Base-by-base conservation (phyloP, 352 stramenopile genomes). In the Phytophthora niederhauseri region DNA sequence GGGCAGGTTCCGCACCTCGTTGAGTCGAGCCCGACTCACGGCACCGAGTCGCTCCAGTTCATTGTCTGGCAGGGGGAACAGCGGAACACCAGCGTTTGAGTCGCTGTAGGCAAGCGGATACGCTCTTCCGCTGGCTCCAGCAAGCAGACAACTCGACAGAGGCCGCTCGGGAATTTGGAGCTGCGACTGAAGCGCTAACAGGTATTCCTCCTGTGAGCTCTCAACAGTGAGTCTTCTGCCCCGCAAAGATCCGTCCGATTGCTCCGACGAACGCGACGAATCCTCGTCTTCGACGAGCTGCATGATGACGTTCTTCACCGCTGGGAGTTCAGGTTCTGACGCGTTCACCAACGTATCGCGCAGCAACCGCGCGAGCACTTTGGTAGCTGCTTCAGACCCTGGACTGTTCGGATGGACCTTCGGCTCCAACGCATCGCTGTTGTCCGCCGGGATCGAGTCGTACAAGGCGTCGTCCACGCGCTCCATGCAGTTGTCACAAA, bases 291-390 rank as follows among this genome's bases (percentile, higher is more conserved):
- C 71, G 14, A 86, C 58, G 34, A 86, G 48, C 3, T 62, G 26
- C 69, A 77, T 80, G 64, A 84, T 81, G 26, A 85, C 72, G 20
- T 55, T 83, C 65, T 82, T 78, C 22, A 86, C 62, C 11, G 68
- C 62, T 51, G 31, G 61, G 58, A 54, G 56, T 53, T 69, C 76
- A 61, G 30, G 64, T 17, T 54, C 65, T 2, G 30, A 58, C 22
- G 76, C 75, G 15, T 74, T 57, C 15, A 82, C 57, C 3, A 75
- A 64, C 11, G 73, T 73, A 48, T 86, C 69, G 1, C 72, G 72
- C 19, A 85, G 64, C 24, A 85, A 61, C 4, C 64, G 45, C 9
- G 73, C 70, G 2, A 85, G 55, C 4, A 72, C 58, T 19, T 56
- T 63, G 12, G 61, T 68, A 9, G 77, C 64, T 14, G 66, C 55